A percentile compares a stretch with the other conserved stretches of the same genome.
Evolutionary conservation across 2,329 filamentous ascomycete species (phyloP).

Genomic region (Alternaria conjuncta): DNA sequence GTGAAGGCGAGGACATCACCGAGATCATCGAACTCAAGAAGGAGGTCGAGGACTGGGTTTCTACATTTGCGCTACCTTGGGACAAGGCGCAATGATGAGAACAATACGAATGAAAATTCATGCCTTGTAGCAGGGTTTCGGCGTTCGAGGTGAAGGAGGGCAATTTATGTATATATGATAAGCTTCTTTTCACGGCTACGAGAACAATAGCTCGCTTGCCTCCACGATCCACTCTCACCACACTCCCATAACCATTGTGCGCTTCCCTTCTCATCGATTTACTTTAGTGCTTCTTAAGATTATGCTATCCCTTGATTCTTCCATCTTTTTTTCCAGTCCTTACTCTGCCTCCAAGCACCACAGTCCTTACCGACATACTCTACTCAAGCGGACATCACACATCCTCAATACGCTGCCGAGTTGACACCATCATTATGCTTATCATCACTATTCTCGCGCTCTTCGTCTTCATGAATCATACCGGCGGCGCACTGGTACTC

Average conservation of each 20-base stretch:
- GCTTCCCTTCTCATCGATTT: not conserved
- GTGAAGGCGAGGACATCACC: conserved; percentile 50
- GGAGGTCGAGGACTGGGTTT: conserved; percentile 52
- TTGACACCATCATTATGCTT: not conserved
- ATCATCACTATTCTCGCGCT: not conserved
- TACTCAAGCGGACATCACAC: not conserved
- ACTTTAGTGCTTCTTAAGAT: not conserved
- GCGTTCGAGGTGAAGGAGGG: conserved; percentile 25
- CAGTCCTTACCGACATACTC: not conserved
- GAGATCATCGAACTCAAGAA: conserved; percentile 50
- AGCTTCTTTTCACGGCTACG: conserved; percentile 8
- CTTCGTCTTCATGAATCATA: not conserved
- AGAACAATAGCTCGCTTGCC: conserved; percentile 11
- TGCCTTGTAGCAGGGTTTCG: conserved; percentile 16
- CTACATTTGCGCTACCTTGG: conserved; percentile 51
- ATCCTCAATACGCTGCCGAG: not conserved
- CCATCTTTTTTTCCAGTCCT: not conserved
- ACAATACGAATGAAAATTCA: conserved; percentile 7
- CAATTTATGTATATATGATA: conserved; percentile 21
- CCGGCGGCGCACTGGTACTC: not conserved
- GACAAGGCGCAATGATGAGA: conserved; percentile 34
- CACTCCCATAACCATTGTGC: conserved; percentile 1
- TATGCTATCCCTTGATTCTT: not conserved
- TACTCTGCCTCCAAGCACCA: not conserved
- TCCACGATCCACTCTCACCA: conserved; percentile 1